Evolutionary conservation across 164 flowering plant species (phyloP).

Genomic region (Annona cherimola): DNA sequence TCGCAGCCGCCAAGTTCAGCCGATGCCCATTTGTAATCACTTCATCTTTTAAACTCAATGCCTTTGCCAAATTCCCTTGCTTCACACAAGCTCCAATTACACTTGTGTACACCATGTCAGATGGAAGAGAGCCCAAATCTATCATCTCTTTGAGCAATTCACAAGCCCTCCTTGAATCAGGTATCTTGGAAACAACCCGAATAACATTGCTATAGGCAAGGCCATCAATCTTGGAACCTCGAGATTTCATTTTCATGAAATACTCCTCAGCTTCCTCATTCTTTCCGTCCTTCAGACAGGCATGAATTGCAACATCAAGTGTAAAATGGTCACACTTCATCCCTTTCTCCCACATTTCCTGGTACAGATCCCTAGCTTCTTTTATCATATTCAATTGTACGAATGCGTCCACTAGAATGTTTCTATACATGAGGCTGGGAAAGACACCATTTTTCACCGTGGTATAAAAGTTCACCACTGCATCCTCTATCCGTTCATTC

Average conservation of each 20-base stretch:
- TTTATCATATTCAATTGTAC: constrained; percentile 32
- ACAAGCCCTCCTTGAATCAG: constrained; percentile 32
- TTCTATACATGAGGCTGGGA: constrained; percentile 26
- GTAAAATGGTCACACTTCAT: constrained; percentile 35
- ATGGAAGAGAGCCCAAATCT: constrained; percentile 46
- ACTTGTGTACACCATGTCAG: constrained; percentile 34
- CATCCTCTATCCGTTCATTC: constrained; percentile 34
- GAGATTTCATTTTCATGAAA: constrained; percentile 42
- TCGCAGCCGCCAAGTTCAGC: constrained; percentile 56
- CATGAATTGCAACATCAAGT: constrained; percentile 43
- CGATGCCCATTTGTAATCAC: constrained; percentile 45
- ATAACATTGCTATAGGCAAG: constrained; percentile 43
- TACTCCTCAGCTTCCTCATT: constrained; percentile 40
- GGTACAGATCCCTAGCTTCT: constrained; percentile 31
- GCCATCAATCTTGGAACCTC: constrained; percentile 44
- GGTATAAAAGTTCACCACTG: constrained; percentile 35
- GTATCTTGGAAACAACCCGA: no score
- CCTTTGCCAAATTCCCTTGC: constrained; percentile 51
- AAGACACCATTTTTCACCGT: constrained; percentile 30
- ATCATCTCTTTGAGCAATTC: constrained; percentile 68
- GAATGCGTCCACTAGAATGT: constrained; percentile 36
- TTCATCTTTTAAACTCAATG: constrained; percentile 59
- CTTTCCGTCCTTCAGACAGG: constrained; percentile 48
- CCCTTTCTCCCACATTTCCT: constrained; percentile 35
- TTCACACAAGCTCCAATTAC: constrained; percentile 57